Conservation (phyloP, 257 asterid genomes). For the Fraxinus pennsylvanica region DNA sequence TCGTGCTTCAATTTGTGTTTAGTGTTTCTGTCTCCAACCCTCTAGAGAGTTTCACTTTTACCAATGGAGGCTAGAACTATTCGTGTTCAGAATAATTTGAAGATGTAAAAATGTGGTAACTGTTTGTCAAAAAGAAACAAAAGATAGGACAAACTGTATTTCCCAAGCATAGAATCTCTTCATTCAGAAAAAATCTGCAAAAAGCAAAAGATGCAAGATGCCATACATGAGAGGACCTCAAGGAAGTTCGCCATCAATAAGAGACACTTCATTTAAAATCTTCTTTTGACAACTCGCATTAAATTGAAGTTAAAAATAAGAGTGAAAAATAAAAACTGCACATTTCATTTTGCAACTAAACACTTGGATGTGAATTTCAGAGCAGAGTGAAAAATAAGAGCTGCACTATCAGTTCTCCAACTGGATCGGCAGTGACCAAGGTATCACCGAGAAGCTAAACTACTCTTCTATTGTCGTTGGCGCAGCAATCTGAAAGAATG, state of each 20-base stretch:
- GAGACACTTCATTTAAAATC: not conserved
- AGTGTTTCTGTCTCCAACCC: no score
- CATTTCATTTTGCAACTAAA: not conserved
- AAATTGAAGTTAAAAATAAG: not conserved
- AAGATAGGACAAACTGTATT: not conserved
- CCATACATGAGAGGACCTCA: not conserved
- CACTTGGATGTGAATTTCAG: not conserved
- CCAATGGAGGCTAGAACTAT: no score
- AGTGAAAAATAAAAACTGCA: not conserved
- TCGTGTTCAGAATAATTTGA: no score
- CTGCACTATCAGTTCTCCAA: not conserved
- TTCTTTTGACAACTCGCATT: not conserved
- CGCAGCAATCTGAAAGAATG: slow-evolving; percentile 7
- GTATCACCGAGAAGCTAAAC: not conserved
- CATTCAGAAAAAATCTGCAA: not conserved
- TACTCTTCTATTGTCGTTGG: not conserved
- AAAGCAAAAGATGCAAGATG: not conserved
- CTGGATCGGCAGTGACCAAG: not conserved
- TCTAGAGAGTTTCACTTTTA: no score
- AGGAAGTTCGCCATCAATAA: not conserved
- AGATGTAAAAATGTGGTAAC: no score
- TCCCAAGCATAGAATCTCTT: not conserved
- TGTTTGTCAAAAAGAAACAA: no score
- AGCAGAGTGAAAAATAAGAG: not conserved
- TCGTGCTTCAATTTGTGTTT: no score